Conservation (phyloP, 306 rosid species). For the Cucurbita ficifolia region DNA sequence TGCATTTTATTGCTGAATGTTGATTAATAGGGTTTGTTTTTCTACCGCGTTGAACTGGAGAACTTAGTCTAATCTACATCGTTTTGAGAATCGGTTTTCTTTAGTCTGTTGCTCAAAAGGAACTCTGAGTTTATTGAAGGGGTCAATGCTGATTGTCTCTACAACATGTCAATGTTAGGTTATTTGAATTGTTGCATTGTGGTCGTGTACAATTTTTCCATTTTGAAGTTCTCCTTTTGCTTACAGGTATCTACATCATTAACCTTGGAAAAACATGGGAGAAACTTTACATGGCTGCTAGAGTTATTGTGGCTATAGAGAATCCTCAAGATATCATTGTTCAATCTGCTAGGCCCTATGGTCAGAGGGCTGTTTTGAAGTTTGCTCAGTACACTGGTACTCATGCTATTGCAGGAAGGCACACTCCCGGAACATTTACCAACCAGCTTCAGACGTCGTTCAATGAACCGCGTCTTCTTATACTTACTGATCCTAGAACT, state of each 20-base stretch:
- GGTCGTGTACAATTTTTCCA: not conserved
- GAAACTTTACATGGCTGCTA: slow-evolving; percentile 68
- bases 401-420: slow-evolving; percentile 90
- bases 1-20: not conserved
- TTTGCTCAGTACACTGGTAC: slow-evolving; percentile 86
- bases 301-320: slow-evolving; percentile 72
- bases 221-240: not conserved
- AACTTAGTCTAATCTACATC: not conserved
- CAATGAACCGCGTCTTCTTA: slow-evolving; percentile 80
- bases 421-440: slow-evolving; percentile 81
- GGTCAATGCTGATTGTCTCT: not conserved
- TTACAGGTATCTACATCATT: slow-evolving; percentile 57
- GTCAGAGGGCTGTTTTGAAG: slow-evolving; percentile 82
- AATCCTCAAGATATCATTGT: slow-evolving; percentile 82
- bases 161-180: not conserved
- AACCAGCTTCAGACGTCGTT: slow-evolving; percentile 83
- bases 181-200: not conserved
- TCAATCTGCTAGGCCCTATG: slow-evolving; percentile 87
- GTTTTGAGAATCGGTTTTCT: not conserved
- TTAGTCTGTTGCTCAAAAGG: not conserved
- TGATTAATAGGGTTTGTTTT: not conserved
- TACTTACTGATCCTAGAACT: slow-evolving; percentile 83
- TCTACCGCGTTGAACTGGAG: not conserved
- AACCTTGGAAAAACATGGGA: slow-evolving; percentile 89
- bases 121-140: not conserved